Conservation (phyloP, 2,329 filamentous ascomycete genomes). For the Uncinocarpus reesii region DNA sequence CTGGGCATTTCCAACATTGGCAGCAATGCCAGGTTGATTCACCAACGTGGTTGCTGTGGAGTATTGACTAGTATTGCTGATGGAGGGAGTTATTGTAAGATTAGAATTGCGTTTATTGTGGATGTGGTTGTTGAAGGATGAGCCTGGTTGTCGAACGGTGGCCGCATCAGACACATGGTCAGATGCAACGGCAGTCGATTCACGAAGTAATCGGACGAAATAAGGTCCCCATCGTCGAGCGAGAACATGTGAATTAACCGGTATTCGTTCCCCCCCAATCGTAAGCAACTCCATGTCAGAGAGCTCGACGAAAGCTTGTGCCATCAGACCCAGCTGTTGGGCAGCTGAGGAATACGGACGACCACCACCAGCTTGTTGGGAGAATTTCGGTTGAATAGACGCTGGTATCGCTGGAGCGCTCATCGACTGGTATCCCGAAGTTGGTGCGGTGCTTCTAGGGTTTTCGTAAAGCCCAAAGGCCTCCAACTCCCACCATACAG, state of each 20-base stretch:
- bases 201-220: slow-evolving; percentile 81
- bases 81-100: slow-evolving; percentile 66
- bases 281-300: slow-evolving; percentile 96
- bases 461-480: slow-evolving; percentile 97
- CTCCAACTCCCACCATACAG: slow-evolving; percentile 91
- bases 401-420: slow-evolving; percentile 58
- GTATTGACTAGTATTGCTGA: slow-evolving; percentile 33
- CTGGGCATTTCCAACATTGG: slow-evolving; percentile 18
- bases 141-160: slow-evolving; percentile 54
- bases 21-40: slow-evolving; percentile 25
- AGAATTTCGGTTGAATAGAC: slow-evolving; percentile 41
- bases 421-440: slow-evolving; percentile 74
- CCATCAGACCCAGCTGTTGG: slow-evolving; percentile 74
- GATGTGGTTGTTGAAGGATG: slow-evolving; percentile 35
- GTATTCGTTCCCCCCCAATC: slow-evolving; percentile 79
- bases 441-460: slow-evolving; percentile 64
- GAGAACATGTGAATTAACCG: slow-evolving; percentile 83
- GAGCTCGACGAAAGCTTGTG: slow-evolving; percentile 69
- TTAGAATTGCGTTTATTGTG: slow-evolving; percentile 63
- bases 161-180: slow-evolving; percentile 61
- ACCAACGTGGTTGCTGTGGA: slow-evolving; percentile 36
- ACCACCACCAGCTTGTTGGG: slow-evolving; percentile 57
- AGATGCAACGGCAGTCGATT: slow-evolving; percentile 60
- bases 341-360: slow-evolving; percentile 66
- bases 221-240: slow-evolving; percentile 88